Evolutionary conservation across 2,329 filamentous ascomycete species (phyloP).

Genomic region (Colletotrichum filicis): DNA sequence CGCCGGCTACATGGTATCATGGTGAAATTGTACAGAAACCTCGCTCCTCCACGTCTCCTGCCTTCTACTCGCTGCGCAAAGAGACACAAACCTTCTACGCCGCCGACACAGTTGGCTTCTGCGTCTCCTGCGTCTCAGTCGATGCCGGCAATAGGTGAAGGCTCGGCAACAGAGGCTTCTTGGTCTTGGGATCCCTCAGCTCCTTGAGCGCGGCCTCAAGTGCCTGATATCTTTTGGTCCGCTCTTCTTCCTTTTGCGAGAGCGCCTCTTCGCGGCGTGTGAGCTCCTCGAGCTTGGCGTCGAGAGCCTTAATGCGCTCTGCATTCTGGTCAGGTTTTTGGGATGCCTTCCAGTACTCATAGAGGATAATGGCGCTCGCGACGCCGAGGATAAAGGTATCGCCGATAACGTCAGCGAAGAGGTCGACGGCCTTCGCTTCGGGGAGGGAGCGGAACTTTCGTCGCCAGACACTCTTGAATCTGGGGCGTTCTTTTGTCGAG

Average conservation of each 20-base stretch:
- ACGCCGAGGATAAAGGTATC: constrained; percentile 72
- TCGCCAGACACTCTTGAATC: constrained; percentile 64
- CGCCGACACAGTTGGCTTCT: constrained; percentile 36
- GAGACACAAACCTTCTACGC: constrained; percentile 7
- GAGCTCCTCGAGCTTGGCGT: constrained; percentile 59
- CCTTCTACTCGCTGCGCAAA: background rate
- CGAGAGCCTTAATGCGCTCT: constrained; percentile 63
- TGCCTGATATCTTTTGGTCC: constrained; percentile 58
- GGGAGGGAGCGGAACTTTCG: constrained; percentile 72
- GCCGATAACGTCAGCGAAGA: constrained; percentile 74
- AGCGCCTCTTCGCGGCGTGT: constrained; percentile 62
- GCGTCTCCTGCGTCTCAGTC: background rate
- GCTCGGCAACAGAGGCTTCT: constrained; percentile 61
- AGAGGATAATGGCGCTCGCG: constrained; percentile 66
- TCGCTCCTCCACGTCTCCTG: background rate
- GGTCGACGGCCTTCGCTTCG: constrained; percentile 72
- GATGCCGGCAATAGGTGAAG: constrained; percentile 39
- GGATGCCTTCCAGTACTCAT: constrained; percentile 69
- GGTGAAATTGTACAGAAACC: constrained; percentile 5
- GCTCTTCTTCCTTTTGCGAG: constrained; percentile 54
- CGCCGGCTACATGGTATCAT: constrained; percentile 28
- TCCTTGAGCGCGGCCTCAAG: constrained; percentile 65
- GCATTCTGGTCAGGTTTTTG: constrained; percentile 69
- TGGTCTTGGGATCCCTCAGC: constrained; percentile 67
- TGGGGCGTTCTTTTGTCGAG: constrained; percentile 35